phyloP scores from a whole-genome alignment of 2,329 filamentous ascomycete species.

The Proliferodiscus dingleyae region DNA sequence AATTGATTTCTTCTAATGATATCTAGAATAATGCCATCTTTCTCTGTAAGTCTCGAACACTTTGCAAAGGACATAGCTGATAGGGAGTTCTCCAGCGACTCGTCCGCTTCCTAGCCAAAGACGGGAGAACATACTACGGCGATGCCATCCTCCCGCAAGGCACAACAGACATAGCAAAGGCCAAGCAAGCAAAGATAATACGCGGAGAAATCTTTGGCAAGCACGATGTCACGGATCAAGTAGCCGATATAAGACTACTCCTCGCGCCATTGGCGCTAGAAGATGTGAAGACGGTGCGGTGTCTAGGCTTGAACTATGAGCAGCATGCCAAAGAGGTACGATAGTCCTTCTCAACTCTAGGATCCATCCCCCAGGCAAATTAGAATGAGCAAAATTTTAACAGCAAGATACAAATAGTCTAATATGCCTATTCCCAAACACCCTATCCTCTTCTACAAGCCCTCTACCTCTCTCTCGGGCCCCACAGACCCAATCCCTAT shows the following conservation, averaged over 20 bases:
- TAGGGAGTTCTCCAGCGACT: too few species aligned
- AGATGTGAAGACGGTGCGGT: slow-evolving; percentile 62
- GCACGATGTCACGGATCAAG: slow-evolving; percentile 58
- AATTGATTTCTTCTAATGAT: not conserved
- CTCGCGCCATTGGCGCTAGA: slow-evolving; percentile 58
- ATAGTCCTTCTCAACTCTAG: slow-evolving; percentile 66
- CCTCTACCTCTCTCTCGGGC: slow-evolving; percentile 20
- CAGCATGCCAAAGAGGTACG: slow-evolving; percentile 65
- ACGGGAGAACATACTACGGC: slow-evolving; percentile 67
- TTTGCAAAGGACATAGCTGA: too few species aligned
- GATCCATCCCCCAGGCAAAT: slow-evolving; percentile 14
- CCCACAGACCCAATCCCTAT: slow-evolving; percentile 36
- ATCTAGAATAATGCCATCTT: slow-evolving; percentile 32
- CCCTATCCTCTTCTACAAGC: slow-evolving; percentile 1
- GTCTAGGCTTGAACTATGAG: slow-evolving; percentile 67
- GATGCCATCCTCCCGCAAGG: slow-evolving; percentile 65
- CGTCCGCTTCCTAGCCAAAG: slow-evolving; percentile 66
- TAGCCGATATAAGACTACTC: slow-evolving; percentile 51
- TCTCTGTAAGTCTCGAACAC: too few species aligned
- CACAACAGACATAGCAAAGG: slow-evolving; percentile 55
- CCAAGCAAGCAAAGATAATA: slow-evolving; percentile 57
- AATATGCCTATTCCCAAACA: slow-evolving; percentile 13
- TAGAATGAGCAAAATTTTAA: slow-evolving; percentile 59
- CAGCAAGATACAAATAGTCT: too few species aligned
- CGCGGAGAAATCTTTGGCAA: slow-evolving; percentile 61